Evolutionary conservation across 2,329 filamentous ascomycete genomes (phyloP).

Genomic region (Fusarium sp.): DNA sequence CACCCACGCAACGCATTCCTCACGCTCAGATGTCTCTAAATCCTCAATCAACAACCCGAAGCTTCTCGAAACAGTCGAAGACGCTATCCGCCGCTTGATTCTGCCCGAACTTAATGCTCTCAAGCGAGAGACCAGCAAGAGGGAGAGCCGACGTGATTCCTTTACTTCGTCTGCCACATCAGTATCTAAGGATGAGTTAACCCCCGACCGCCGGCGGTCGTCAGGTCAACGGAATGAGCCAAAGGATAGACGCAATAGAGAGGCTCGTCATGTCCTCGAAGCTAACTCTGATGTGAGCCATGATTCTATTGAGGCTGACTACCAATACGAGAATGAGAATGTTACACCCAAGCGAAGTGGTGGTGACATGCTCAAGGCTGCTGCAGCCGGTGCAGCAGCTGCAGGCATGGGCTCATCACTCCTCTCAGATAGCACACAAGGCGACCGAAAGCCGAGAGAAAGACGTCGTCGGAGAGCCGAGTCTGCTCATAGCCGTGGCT

Average conservation of each 20-base stretch:
- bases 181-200: conserved; percentile 61
- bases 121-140: conserved; percentile 87
- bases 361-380: conserved; percentile 54
- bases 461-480: conserved; percentile 62
- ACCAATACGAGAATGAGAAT: conserved; percentile 49
- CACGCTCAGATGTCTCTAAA: conserved; percentile 60
- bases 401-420: conserved; percentile 47
- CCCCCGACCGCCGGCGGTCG: conserved; percentile 69
- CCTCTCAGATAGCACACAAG: conserved; percentile 52
- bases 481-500: conserved; percentile 53
- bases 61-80: conserved; percentile 88
- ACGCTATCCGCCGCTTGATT: conserved; percentile 88
- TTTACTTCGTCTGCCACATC: conserved; percentile 64
- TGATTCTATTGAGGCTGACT: conserved; percentile 54
- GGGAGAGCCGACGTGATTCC: conserved; percentile 74
- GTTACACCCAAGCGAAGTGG: conserved; percentile 56
- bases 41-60: conserved; percentile 93
- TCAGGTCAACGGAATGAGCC: conserved; percentile 61
- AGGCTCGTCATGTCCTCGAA: conserved; percentile 63
- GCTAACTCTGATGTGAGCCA: conserved; percentile 59
- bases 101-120: conserved; percentile 90
- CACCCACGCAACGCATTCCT: conserved; percentile 63
- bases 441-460: conserved; percentile 60
- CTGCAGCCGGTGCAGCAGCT: conserved; percentile 56
- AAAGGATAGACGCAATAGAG: conserved; percentile 58